Evolutionary conservation across 1,284 basidiomycete species (phyloP).

Genomic region (Trametes sp.): DNA sequence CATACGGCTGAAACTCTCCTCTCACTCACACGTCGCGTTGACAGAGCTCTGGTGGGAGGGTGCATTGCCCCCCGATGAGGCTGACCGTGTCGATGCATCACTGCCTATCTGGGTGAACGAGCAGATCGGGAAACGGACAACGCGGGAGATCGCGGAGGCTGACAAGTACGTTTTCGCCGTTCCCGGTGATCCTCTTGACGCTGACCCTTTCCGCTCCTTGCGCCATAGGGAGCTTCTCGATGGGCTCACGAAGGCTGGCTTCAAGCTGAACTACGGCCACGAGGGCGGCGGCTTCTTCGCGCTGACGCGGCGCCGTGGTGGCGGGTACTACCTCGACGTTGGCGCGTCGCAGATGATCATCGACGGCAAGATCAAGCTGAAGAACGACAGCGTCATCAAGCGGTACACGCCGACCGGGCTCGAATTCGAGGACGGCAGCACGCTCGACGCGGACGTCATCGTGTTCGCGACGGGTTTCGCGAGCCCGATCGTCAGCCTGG

Average conservation of each 20-base stretch:
- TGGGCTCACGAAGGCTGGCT: slow-evolving; percentile 64
- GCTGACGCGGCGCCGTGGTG: slow-evolving; percentile 47
- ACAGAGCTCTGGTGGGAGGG: slow-evolving; percentile 61
- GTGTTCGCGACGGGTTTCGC: slow-evolving; percentile 69
- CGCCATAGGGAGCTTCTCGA: slow-evolving; percentile 57
- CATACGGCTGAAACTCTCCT: background rate
- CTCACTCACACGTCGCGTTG: background rate
- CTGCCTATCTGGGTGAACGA: slow-evolving; percentile 55
- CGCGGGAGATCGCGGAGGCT: slow-evolving; percentile 55
- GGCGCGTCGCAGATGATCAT: slow-evolving; percentile 72
- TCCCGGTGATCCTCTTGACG: background rate
- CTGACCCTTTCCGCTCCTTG: background rate
- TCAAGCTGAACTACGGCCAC: slow-evolving; percentile 61
- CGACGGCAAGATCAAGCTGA: slow-evolving; percentile 79
- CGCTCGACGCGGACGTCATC: slow-evolving; percentile 71
- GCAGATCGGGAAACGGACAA: slow-evolving; percentile 56
- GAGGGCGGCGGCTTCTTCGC: slow-evolving; percentile 61
- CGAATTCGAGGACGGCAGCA: slow-evolving; percentile 70
- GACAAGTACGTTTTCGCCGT: slow-evolving; percentile 49
- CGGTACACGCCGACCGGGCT: slow-evolving; percentile 63
- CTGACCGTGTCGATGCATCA: slow-evolving; percentile 59
- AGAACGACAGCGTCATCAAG: slow-evolving; percentile 65
- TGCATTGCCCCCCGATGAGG: slow-evolving; percentile 55
- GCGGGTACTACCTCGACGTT: slow-evolving; percentile 61
- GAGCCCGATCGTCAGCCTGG: slow-evolving; percentile 48